Percentiles rank a stretch among this genome's conserved stretches.
Conservation (phyloP, 768 basidiomycete species). For the Tulasnella sp. region DNA sequence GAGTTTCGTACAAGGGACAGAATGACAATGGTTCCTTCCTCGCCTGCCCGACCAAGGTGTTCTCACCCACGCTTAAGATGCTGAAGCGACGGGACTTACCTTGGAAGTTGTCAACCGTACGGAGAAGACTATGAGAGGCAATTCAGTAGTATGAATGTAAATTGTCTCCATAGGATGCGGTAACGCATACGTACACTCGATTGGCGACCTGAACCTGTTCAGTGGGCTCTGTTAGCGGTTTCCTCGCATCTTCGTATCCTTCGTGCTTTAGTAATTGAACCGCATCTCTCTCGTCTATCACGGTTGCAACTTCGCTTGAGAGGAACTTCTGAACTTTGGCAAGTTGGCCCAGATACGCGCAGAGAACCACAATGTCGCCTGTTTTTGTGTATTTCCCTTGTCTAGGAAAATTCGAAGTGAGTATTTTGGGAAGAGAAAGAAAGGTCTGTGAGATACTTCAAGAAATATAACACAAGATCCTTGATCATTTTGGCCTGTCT, state of each 20-base stretch:
- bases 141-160: not conserved
- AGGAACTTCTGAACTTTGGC: conserved; percentile 52
- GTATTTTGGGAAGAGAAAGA: not conserved
- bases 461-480: conserved; percentile 58
- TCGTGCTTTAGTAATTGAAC: conserved; percentile 61
- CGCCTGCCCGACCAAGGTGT: conserved; percentile 31
- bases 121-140: conserved; percentile 59
- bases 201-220: conserved; percentile 59
- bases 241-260: conserved; percentile 39
- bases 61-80: not conserved
- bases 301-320: conserved; percentile 56
- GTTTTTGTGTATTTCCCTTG: conserved; percentile 54
- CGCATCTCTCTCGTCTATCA: conserved; percentile 72
- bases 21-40: conserved; percentile 61
- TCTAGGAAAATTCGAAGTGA: conserved; percentile 38
- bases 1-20: conserved; percentile 74
- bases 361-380: conserved; percentile 60
- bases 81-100: conserved; percentile 9
- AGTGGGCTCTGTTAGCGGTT: conserved; percentile 41
- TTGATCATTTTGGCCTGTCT: conserved; percentile 52
- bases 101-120: conserved; percentile 80
- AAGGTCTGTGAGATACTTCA: conserved; percentile 43
- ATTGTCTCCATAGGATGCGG: not conserved
- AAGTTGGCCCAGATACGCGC: conserved; percentile 59
- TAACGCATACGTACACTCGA: conserved; percentile 49